Evolutionary conservation across 2,329 filamentous ascomycete genomes (phyloP).

Genomic region (Tolypocladium nubicola): DNA sequence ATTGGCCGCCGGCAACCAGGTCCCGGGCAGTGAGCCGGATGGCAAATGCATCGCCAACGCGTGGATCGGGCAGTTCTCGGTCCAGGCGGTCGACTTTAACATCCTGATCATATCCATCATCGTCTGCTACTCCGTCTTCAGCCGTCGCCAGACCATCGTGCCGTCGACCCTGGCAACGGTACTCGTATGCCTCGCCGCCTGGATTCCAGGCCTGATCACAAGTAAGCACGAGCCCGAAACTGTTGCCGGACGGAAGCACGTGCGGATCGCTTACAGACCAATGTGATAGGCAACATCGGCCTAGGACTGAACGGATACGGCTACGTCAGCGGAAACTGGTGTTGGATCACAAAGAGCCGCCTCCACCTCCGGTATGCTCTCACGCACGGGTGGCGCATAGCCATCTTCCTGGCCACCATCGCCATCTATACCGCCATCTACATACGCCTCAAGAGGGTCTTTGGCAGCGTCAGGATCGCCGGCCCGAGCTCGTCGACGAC

Average conservation of each 20-base stretch:
- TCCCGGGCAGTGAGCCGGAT: conserved; percentile 10
- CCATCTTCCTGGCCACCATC: conserved; percentile 26
- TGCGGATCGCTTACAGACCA: background rate
- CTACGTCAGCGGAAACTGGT: conserved; percentile 32
- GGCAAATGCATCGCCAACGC: conserved; percentile 28
- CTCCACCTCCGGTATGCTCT: conserved; percentile 26
- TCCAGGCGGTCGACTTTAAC: conserved; percentile 31
- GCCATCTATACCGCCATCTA: conserved; percentile 29
- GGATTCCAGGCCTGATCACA: conserved; percentile 28
- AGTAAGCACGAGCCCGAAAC: conserved; percentile 7
- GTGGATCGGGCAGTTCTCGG: conserved; percentile 32
- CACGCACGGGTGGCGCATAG: conserved; percentile 31
- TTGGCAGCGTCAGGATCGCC: conserved; percentile 1
- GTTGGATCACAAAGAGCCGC: conserved; percentile 27
- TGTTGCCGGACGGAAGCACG: background rate
- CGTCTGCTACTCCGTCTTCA: conserved; percentile 27
- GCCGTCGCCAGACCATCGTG: conserved; percentile 20
- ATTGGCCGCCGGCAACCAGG: conserved; percentile 15
- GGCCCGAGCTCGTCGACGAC: background rate
- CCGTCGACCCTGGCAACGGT: conserved; percentile 16
- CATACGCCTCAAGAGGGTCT: conserved; percentile 6
- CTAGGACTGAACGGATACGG: conserved; percentile 12
- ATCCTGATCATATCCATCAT: conserved; percentile 33
- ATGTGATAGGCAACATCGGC: conserved; percentile 1
- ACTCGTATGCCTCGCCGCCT: conserved; percentile 24